Base-by-base conservation (phyloP, 2,329 filamentous ascomycete species). In the Chrysosporium queenslandicum region DNA sequence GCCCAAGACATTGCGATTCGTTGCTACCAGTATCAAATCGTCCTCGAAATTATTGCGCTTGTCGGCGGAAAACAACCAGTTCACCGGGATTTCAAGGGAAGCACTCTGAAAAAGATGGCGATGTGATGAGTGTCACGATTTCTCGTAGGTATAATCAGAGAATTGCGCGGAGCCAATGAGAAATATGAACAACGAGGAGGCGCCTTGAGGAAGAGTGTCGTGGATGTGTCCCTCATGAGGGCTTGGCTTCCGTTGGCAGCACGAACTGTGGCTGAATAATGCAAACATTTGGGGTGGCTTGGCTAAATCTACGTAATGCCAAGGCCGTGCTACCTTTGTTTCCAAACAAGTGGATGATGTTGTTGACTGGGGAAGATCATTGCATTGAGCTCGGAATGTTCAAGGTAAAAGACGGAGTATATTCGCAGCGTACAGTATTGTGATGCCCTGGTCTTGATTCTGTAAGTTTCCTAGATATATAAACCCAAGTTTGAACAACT, bases 1-100 rank as follows among this genome's bases (percentile, higher is more conserved):
- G 57, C 57, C 57, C 57, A 58, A 52, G 57, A 58, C 57, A 58
- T 58, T 30, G 30, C 53, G 6, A 23, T 21, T 45, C 32, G 36
- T 41, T 42, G 18, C 21, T 18, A 25, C 5, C 16, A 5, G 45
- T 16, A 36, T 46, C 18, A 14, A n/a, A 34, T 11, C 20, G 41
- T 45, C 18, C 20, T 23, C 29, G 29, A 34, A 46, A 20, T 29
- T 20, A 34, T 37, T 20, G 43, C 43, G 18, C 29, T 14, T 7
- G 25, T 4, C 21, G 18, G 23, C 21, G 16, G 9, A 16, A n/a
- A 9, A 21, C 21, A 25, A 14, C 23, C 20, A 8, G 42, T 29
- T 29, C 9, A 5, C 16, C 20, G 21, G 20, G n/a, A 5, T 25
- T 42, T 42, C 6, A 12, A 20, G 21, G 9, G 5, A 27, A 21